Evolutionary conservation across 495 filamentous ascomycete genomes (phyloP), one percentile per base, ranked within the genome.

Genomic region (Neurospora terricola): DNA sequence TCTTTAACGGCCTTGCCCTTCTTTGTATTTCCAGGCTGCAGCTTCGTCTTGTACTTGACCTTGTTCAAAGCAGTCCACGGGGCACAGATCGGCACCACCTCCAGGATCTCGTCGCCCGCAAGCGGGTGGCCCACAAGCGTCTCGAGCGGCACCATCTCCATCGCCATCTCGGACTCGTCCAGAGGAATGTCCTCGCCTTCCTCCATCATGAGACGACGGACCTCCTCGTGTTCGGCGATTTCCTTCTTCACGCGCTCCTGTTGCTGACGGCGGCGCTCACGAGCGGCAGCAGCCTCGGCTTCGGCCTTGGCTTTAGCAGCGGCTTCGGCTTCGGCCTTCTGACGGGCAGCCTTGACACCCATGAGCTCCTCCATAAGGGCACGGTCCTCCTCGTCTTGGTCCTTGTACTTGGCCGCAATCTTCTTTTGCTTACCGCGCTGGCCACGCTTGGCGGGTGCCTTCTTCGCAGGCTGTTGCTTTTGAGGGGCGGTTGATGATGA

Each of bases 1-100:
- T 97, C 94, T 82, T 92, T 92, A 34, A 97, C 89, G 18, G 95
- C 96, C 80, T 97, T 99, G 2, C 95, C 94, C 83, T 97, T 96
- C 87, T 99, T 99, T 76, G 90, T 87, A 3, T 88, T 77, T 3
- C 96, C 96, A 0, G 96, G 96, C 83, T 98, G 96, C 75, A 99
- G 76, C 84, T 98, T 99, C 23, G 88, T 92, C 78, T 93, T 92
- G 83, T 97, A 98, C 82, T 96, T 97, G 76, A 91, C 92, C 69
- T 86, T 88, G 0, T 82, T 83, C 74, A 99, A 84, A 1, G 96
- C 92, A 21, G 86, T 85, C 91, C 94, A 98, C 5, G 96, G 96
- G 21, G 93, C 96, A 80, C 95, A 98, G 6, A 98, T 86, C 0
- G 94, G 92, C n/a, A 98, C 87, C 6, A 90, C 93, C 48, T 93